These are phyloP conservation scores for Hibiscus trionum DNA, from an alignment of 345 rosid genomes.

Conservation along the genomic window DNA sequence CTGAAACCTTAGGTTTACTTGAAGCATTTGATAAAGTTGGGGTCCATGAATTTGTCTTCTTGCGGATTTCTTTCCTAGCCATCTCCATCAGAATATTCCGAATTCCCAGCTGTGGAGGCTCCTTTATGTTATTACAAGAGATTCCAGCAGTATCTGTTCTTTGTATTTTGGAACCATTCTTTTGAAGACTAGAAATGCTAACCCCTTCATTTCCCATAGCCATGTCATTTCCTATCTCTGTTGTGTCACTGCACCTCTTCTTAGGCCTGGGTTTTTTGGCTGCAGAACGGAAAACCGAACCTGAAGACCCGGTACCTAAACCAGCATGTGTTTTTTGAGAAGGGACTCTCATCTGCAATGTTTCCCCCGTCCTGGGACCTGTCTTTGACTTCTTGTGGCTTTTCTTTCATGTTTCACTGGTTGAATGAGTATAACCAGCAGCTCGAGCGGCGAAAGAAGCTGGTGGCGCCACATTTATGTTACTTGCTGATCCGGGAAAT, in stretches of 20 bases:
- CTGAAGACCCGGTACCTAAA: constrained; percentile 7
- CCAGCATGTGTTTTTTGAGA: constrained; percentile 11
- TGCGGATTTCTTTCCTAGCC: constrained; percentile 27
- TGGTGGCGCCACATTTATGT: not conserved
- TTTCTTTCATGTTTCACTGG: constrained; percentile 20
- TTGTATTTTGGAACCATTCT: constrained; percentile 7
- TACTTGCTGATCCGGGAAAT: constrained; percentile 14
- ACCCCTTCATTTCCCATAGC: constrained; percentile 7
- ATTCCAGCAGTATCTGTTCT: constrained; percentile 11
- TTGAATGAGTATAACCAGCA: constrained; percentile 7
- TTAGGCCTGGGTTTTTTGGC: constrained; percentile 15
- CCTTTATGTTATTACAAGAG: constrained; percentile 4
- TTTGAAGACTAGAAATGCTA: not conserved
- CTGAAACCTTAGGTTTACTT: constrained; percentile 6
- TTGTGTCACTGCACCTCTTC: constrained; percentile 20
- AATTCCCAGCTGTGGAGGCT: not conserved
- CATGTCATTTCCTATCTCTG: not conserved
- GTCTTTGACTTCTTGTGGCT: constrained; percentile 11
- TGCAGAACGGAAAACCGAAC: constrained; percentile 3
- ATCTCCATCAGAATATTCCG: constrained; percentile 24
- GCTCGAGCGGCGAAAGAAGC: constrained; percentile 15
- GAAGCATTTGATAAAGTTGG: constrained; percentile 2
- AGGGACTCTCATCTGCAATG: constrained; percentile 3
- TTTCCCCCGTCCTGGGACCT: constrained; percentile 9
- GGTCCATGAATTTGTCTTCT: constrained; percentile 23